phyloP scores from a whole-genome alignment of 108 stramenopile species.

The Tribonema minus region DNA sequence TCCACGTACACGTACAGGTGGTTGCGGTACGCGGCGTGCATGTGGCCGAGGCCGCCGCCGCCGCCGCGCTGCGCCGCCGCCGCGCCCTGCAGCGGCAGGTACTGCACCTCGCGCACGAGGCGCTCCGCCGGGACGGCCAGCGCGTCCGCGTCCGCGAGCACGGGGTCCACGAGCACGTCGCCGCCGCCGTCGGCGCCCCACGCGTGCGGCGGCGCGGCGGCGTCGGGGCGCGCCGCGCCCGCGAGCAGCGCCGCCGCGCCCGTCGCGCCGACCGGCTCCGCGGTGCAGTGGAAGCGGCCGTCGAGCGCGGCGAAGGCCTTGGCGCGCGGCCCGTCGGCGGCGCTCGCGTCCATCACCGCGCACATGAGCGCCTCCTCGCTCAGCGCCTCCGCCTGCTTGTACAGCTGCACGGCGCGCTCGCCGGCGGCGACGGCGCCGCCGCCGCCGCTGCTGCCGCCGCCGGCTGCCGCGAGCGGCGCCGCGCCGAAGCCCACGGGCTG shows the following conservation, averaged over 20 bases:
- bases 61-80: neutral
- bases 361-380: conserved; percentile 28
- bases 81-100: conserved; percentile 16
- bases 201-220: no score
- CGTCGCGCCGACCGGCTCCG: neutral
- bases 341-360: neutral
- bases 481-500: conserved; percentile 38
- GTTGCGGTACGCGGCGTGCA: conserved; percentile 20
- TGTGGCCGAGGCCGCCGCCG: conserved; percentile 13
- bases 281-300: neutral
- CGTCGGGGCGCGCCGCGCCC: no score
- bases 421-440: conserved; percentile 1
- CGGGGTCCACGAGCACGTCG: conserved; percentile 16
- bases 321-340: neutral
- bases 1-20: conserved; percentile 17
- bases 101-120: conserved; percentile 18
- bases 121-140: no score
- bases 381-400: conserved; percentile 24
- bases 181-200: conserved; percentile 7
- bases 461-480: neutral
- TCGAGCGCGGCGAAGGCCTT: neutral
- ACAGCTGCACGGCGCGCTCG: conserved; percentile 2
- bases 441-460: neutral
- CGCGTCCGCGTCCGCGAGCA: no score
- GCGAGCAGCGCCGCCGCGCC: neutral